These are phyloP conservation scores for Candida boleticola DNA, from an alignment of 805 yeast genomes.

Conservation along the genomic window DNA sequence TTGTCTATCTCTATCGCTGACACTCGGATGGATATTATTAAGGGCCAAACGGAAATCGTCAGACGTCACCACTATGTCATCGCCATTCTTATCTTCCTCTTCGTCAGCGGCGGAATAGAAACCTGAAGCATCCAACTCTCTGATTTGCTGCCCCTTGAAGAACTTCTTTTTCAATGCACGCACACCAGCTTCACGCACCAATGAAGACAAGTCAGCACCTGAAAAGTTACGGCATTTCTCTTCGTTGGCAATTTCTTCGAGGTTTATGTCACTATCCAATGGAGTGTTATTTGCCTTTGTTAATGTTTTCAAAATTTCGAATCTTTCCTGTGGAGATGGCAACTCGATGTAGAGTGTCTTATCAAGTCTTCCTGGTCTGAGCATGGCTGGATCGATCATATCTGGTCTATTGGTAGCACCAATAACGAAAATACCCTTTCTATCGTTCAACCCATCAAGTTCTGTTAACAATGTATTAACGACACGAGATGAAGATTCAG, in stretches of 20 bases:
- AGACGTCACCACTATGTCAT: slow-evolving; percentile 52
- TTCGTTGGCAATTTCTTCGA: slow-evolving; percentile 63
- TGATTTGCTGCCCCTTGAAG: slow-evolving; percentile 44
- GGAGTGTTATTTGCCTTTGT: slow-evolving; percentile 76
- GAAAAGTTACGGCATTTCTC: slow-evolving; percentile 84
- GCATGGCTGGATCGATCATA: slow-evolving; percentile 97
- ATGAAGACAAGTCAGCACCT: slow-evolving; percentile 93
- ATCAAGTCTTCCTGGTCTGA: slow-evolving; percentile 94
- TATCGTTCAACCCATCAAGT: slow-evolving; percentile 88
- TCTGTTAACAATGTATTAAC: slow-evolving; percentile 94
- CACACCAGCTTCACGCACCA: slow-evolving; percentile 93
- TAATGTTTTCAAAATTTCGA: slow-evolving; percentile 78
- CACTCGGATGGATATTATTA: slow-evolving; percentile 80
- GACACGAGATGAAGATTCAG: slow-evolving; percentile 89
- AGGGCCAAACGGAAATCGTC: slow-evolving; percentile 74
- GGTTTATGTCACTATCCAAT: slow-evolving; percentile 57
- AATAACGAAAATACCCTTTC: slow-evolving; percentile 89
- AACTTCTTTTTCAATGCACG: slow-evolving; percentile 75
- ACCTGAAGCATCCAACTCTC: slow-evolving; percentile 37
- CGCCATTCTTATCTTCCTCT: slow-evolving; percentile 15
- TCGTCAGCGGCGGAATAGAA: slow-evolving; percentile 28
- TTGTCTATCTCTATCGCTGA: slow-evolving; percentile 76
- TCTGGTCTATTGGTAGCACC: slow-evolving; percentile 98
- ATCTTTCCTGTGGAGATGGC: slow-evolving; percentile 75
- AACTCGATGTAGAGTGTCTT: slow-evolving; percentile 89